Evolutionary conservation across 345 rosid genomes (phyloP).

Genomic region (Syzygium aqueum): DNA sequence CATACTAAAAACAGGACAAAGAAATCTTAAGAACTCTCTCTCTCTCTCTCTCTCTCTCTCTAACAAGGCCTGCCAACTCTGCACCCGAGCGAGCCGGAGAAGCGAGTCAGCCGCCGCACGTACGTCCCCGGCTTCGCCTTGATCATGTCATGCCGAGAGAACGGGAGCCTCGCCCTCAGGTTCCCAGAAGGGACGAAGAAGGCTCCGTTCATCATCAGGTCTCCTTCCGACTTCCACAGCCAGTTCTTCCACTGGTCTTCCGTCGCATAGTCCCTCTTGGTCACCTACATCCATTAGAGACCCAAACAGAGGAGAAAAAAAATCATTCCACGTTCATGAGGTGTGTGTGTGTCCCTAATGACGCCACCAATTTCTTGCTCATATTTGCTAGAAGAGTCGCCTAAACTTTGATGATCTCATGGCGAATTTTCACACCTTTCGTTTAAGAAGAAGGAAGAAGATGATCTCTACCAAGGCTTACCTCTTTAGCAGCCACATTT

Average conservation of each 20-base stretch:
- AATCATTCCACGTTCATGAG: neutral
- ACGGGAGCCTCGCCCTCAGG: neutral
- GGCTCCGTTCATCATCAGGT: slow-evolving; percentile 34
- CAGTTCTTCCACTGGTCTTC: slow-evolving; percentile 28
- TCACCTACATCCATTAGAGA: slow-evolving; percentile 14
- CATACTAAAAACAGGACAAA: neutral
- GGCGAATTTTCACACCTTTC: neutral
- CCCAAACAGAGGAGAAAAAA: neutral
- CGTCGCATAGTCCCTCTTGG: slow-evolving; percentile 29
- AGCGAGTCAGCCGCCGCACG: slow-evolving; percentile 20
- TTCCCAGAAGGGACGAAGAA: slow-evolving; percentile 21
- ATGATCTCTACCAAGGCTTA: neutral
- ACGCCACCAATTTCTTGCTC: neutral
- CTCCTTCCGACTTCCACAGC: slow-evolving; percentile 33
- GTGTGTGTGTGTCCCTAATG: neutral
- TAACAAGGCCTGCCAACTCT: slow-evolving; percentile 22
- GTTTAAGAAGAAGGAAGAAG: neutral
- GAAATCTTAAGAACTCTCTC: neutral
- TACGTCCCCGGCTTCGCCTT: slow-evolving; percentile 14
- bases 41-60: neutral
- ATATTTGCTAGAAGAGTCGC: neutral
- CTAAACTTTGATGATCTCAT: neutral
- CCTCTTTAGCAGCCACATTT: slow-evolving; percentile 24
- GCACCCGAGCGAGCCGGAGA: slow-evolving; percentile 17
- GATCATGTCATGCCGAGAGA: slow-evolving; percentile 12